Evolutionary conservation across 768 basidiomycete species (phyloP).

Genomic region (Xerocomellus intermedius): DNA sequence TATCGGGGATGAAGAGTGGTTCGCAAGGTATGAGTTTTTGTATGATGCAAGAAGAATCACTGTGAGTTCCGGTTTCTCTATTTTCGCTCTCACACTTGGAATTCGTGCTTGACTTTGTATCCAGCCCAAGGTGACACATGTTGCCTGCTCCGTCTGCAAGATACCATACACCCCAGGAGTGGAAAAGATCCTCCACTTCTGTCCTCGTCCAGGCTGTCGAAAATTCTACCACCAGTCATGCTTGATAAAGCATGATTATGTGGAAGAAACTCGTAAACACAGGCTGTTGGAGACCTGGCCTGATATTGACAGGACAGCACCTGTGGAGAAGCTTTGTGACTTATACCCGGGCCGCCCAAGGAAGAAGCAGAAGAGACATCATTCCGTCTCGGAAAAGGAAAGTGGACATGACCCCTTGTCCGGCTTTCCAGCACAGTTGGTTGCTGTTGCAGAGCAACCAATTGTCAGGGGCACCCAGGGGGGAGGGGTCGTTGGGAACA

Average conservation of each 20-base stretch:
- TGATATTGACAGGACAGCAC: conserved; percentile 23
- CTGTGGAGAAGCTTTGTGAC: conserved; percentile 1
- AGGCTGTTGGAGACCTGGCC: conserved; percentile 41
- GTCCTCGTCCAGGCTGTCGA: conserved; percentile 50
- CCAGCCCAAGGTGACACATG: conserved; percentile 42
- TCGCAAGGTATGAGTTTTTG: conserved; percentile 45
- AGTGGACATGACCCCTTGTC: conserved; percentile 1
- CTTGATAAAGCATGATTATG: conserved; percentile 32
- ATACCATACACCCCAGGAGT: conserved; percentile 47
- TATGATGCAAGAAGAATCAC: conserved; percentile 32
- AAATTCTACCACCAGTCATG: conserved; percentile 50
- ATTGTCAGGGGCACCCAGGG: conserved; percentile 45
- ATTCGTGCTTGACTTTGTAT: neutral
- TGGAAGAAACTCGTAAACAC: conserved; percentile 20
- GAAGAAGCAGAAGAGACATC: conserved; percentile 15
- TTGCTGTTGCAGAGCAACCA: conserved; percentile 49
- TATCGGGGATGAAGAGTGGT: conserved; percentile 47
- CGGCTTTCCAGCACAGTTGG: conserved; percentile 37
- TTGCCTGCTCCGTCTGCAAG: conserved; percentile 44
- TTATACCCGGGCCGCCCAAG: neutral
- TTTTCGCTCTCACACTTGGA: neutral
- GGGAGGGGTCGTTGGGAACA: conserved; percentile 53
- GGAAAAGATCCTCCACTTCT: conserved; percentile 50
- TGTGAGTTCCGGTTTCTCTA: conserved; percentile 27
- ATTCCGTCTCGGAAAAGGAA: neutral